Conservation (phyloP, 805 yeast genomes). For the Pichia exigua region DNA sequence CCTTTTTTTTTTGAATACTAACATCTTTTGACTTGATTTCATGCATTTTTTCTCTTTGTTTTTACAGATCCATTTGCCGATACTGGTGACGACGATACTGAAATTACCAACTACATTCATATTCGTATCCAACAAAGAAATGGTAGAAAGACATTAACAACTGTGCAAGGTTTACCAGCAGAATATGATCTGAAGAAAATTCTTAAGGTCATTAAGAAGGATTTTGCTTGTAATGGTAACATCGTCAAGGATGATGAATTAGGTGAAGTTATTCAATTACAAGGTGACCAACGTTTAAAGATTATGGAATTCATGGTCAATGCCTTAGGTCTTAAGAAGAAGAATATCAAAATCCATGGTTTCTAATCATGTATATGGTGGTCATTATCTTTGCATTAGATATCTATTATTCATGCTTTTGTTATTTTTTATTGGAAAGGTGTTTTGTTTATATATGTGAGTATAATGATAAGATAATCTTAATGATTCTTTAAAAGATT, state of each 20-base stretch:
- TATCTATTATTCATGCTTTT: background rate
- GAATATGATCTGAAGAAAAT: slow-evolving; percentile 94
- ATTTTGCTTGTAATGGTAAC: slow-evolving; percentile 98
- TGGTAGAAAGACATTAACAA: slow-evolving; percentile 97
- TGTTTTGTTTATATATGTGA: background rate
- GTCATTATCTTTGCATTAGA: no score
- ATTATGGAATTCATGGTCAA: slow-evolving; percentile 86
- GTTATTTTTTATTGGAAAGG: background rate
- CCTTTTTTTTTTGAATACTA: background rate
- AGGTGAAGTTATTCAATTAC: slow-evolving; percentile 95
- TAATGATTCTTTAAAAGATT: background rate
- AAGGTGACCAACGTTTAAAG: slow-evolving; percentile 98
- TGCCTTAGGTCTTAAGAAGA: slow-evolving; percentile 85
- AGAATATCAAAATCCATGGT: slow-evolving; percentile 97
- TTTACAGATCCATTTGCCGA: slow-evolving; percentile 92
- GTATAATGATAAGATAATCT: background rate
- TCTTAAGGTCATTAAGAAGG: slow-evolving; percentile 89
- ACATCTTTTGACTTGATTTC: background rate
- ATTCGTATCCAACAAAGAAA: slow-evolving; percentile 99
- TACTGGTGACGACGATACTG: slow-evolving; percentile 98
- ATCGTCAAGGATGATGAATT: slow-evolving; percentile 92
- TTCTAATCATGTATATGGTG: slow-evolving; percentile 42
- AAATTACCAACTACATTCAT: slow-evolving; percentile 92
- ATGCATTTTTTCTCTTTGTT: background rate
- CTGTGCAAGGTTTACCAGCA: slow-evolving; percentile 94